Base-by-base conservation (phyloP, 805 yeast species). In the Saturnispora bothae region DNA sequence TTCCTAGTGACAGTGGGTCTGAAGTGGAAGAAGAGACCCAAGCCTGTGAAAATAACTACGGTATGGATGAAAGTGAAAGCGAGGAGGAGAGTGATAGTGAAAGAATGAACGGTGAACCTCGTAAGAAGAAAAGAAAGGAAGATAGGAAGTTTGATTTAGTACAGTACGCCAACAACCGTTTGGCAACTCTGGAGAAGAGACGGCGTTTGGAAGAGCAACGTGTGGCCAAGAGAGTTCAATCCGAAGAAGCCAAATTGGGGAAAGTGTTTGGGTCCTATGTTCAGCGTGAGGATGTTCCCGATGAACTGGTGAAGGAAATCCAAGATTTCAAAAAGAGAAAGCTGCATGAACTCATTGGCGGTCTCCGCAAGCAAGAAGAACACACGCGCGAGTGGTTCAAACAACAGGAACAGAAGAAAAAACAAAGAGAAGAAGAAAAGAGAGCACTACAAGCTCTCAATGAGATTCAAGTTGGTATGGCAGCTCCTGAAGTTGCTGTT, bases 101-200 rank as follows among this genome's bases (percentile, higher is more conserved):
- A 16, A 9, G 16, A 13, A 28, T 16, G 18, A 38, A 31, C 5
- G 29, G 9, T 7, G 14, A 16, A 22, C 19, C 26, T 26, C 10
- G 2, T 36, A 41, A 26, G 34, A 44, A 27, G 41, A 40, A 9
- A 14, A 25, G 41, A 19, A 38, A 40, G 33, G 18, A 34, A 19
- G 42, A 39, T 20, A 40, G 40, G 43, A 39, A 28, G 12, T 71
- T 78, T 44, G 78, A 80, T 55, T 64, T 82, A 28, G 72, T 65
- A 12, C 73, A 61, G 29, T 77, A 76, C 52, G 77, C 84, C 0
- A 55, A 61, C 17, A 65, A 65, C 28, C 60, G 84, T 37, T 45
- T 65, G 14, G 53, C 50, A 7, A 45, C 60, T 13, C 54, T 72
- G 4, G 44, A 62, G 51, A 36, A 55, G 51, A 44, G 65, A 51